These are phyloP conservation scores for Trypanosoma vivax DNA, from an alignment of 208 protist species.

Conservation along the genomic window DNA sequence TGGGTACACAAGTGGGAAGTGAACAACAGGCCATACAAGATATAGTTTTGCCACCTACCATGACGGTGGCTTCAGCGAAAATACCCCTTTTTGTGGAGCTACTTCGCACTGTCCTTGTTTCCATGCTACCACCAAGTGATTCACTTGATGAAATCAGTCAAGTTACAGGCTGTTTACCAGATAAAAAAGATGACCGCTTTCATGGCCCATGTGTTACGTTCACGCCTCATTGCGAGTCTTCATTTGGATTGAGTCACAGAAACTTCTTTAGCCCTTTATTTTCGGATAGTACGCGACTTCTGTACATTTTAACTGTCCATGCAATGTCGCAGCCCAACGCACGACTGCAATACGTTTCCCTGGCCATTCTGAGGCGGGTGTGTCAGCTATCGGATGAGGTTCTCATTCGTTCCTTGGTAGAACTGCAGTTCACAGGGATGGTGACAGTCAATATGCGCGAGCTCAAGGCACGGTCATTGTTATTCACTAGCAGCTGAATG, in stretches of 20 bases:
- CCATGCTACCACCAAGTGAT: constrained; percentile 31
- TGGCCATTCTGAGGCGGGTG: constrained; percentile 45
- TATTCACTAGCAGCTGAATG: too few species aligned
- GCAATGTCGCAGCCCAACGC: constrained; percentile 20
- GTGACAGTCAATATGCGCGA: constrained; percentile 27
- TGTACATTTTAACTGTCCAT: constrained; percentile 54
- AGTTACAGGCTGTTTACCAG: neutral
- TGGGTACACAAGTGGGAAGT: neutral
- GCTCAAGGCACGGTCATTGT: constrained; percentile 29
- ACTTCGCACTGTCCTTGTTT: constrained; percentile 30
- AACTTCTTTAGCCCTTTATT: constrained; percentile 59
- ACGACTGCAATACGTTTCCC: constrained; percentile 42
- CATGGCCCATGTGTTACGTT: neutral
- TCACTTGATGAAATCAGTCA: constrained; percentile 39
- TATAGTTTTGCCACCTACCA: constrained; percentile 14
- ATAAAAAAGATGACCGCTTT: neutral
- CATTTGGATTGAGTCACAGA: neutral
- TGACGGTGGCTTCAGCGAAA: constrained; percentile 25
- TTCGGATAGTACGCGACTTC: constrained; percentile 42
- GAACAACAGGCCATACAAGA: constrained; percentile 3
- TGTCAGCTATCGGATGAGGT: constrained; percentile 60
- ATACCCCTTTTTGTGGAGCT: constrained; percentile 24
- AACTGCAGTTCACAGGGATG: constrained; percentile 46
- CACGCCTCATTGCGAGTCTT: neutral
- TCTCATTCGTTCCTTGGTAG: constrained; percentile 37